Evolutionary conservation across 106 monocot genomes (phyloP).

Genomic region (Amphibolis antarctica): DNA sequence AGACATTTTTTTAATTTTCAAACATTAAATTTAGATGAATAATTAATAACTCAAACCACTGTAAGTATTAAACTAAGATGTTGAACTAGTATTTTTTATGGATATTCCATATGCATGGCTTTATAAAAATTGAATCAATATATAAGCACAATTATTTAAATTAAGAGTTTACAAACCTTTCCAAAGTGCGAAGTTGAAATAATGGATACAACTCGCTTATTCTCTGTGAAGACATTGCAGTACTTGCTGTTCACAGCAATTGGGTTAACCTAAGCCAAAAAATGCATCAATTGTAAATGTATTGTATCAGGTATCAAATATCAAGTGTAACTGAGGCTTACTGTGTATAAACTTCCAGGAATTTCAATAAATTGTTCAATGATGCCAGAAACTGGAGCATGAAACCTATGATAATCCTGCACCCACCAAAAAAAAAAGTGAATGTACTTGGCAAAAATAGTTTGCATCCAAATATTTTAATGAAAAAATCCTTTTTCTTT

Average conservation of each 20-base stretch:
- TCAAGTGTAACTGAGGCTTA: background rate
- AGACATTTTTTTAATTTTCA: too few species aligned
- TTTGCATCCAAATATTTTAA: background rate
- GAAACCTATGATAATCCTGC: slow-evolving; percentile 34
- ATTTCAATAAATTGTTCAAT: slow-evolving; percentile 22
- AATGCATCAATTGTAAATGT: background rate
- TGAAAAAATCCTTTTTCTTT: background rate
- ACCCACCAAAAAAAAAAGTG: background rate
- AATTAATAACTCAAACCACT: too few species aligned
- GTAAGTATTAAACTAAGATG: too few species aligned
- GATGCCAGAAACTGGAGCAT: slow-evolving; percentile 22
- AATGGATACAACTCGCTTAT: slow-evolving; percentile 19
- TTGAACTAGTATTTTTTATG: too few species aligned
- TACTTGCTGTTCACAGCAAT: slow-evolving; percentile 32
- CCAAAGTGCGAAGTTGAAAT: slow-evolving; percentile 23
- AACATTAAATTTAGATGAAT: too few species aligned
- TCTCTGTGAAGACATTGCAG: slow-evolving; percentile 32
- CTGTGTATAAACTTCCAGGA: slow-evolving; percentile 26
- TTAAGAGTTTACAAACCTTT: slow-evolving; percentile 11
- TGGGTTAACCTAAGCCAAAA: slow-evolving; percentile 18
- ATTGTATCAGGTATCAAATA: background rate
- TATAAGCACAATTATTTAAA: too few species aligned
- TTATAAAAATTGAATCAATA: too few species aligned
- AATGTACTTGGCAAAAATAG: background rate
- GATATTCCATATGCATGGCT: too few species aligned